Base-by-base conservation (phyloP, 139 green algal genomes). In the Eudorina sp. region DNA sequence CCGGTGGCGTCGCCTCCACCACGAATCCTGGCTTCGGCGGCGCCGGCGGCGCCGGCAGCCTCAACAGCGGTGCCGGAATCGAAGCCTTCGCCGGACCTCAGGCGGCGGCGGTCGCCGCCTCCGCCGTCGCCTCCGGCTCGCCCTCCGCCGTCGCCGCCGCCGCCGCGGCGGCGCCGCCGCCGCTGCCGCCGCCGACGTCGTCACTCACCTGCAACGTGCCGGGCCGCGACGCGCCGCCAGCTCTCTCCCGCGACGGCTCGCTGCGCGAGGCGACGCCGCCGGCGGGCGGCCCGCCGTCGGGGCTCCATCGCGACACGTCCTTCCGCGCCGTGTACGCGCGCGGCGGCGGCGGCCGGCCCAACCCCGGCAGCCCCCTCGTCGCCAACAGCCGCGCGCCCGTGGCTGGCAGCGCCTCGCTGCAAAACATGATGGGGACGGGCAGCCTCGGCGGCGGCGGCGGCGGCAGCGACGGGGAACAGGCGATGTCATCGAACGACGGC, bases 291-390 rank as follows among this genome's bases (percentile, higher is more conserved):
- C 53, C 36, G n/a, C 38, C 29, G 31, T 83, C 53, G 19, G 31
- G 77, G 53, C n/a, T 46, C 13, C 36, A 4, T 68, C 55, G 80
- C 0, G 80, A 86, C 19, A 60, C 80, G 14, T 77, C 60, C 41
- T 86, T 86, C 80, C 80, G 80, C 0, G 60, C 80, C 60, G 80
- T 86, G 41, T 86, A 76, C 38, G 79, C 79, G 41, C 58, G 80
- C 27, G 41, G 60, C 34, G 38, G 21, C n/a, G 55, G 55, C 27
- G 34, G 46, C 53, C 25, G 14, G 31, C 13, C 34, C 18, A 64
- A 64, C 77, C 55, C 78, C 55, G 45, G 14, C 78, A 85, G 78
- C 55, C 78, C 78, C 13, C 38, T 74, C 8, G 18, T 43, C 3
- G 43, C 60, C 41, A 27, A 1, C 60, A 64, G 41, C 60, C 41